Evolutionary conservation across 1,139 yeast species (phyloP).

Genomic region (Candida sp.): DNA sequence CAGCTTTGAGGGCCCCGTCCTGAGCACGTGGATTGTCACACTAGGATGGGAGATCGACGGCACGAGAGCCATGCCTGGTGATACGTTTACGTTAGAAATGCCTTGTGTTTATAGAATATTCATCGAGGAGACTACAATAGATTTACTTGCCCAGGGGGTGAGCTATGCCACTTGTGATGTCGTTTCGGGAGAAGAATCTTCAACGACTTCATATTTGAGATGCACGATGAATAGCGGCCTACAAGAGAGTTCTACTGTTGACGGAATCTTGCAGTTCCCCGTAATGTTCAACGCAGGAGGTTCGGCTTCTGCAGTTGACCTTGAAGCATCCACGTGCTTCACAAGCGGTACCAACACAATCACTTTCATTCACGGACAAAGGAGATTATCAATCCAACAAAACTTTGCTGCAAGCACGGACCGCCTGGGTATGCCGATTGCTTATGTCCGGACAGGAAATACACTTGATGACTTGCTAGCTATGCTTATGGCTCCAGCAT

Average conservation of each 20-base stretch:
- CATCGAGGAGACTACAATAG: conserved; percentile 13
- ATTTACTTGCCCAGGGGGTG: conserved; percentile 18
- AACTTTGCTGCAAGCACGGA: too few species aligned
- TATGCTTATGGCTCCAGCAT: conserved; percentile 20
- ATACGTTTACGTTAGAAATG: conserved; percentile 29
- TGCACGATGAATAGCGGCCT: conserved; percentile 24
- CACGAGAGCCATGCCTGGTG: conserved; percentile 23
- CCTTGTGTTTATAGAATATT: conserved; percentile 33
- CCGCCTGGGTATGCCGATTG: too few species aligned
- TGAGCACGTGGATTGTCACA: conserved; percentile 26
- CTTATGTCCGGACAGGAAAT: too few species aligned
- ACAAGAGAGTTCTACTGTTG: conserved; percentile 6
- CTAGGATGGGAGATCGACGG: conserved; percentile 26
- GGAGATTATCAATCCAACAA: too few species aligned
- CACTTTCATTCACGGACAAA: conserved; percentile 26
- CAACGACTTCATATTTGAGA: conserved; percentile 22
- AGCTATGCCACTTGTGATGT: conserved; percentile 28
- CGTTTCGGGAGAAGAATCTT: conserved; percentile 21
- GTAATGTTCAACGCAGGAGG: conserved; percentile 27
- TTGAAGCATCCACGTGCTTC: conserved; percentile 19
- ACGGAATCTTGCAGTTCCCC: conserved; percentile 25
- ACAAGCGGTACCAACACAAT: conserved; percentile 25
- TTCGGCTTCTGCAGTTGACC: conserved; percentile 19
- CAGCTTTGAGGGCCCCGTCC: background rate
- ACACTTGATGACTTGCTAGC: conserved; percentile 15